Percentiles rank a stretch among this genome's conserved stretches.
Conservation (phyloP, 2,329 filamentous ascomycete genomes). For the Calonectria pauciramosa region DNA sequence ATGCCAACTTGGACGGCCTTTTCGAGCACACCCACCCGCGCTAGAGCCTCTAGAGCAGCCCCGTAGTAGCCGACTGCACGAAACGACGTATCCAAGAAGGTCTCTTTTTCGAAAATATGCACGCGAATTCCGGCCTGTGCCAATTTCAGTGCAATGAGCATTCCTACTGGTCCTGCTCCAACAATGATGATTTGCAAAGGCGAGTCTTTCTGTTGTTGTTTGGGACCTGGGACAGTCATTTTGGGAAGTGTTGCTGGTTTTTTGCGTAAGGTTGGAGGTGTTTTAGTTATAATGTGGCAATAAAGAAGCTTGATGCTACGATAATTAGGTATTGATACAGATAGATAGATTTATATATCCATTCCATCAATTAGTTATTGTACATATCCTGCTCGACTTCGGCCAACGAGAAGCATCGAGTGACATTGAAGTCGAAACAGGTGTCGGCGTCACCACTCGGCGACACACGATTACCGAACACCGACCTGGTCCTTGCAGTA, state of each 20-base stretch:
- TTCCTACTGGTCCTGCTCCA: background rate
- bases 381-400: too few relatives aligned
- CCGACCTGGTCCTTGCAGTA: too few relatives aligned
- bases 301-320: too few relatives aligned
- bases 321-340: too few relatives aligned
- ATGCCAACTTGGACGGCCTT: background rate
- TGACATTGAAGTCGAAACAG: too few relatives aligned
- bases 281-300: too few relatives aligned
- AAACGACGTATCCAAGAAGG: background rate
- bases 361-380: too few relatives aligned
- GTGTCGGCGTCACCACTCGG: too few relatives aligned
- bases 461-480: too few relatives aligned
- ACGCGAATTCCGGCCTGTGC: background rate
- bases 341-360: too few relatives aligned
- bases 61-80: background rate
- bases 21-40: background rate
- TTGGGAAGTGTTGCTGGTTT: background rate
- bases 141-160: background rate
- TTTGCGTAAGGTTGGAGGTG: background rate
- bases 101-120: background rate
- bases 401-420: too few relatives aligned
- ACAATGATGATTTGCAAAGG: background rate
- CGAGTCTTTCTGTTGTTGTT: background rate
- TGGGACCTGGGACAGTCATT: background rate
- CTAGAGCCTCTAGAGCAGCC: background rate